Base-by-base conservation (phyloP, 2,329 filamentous ascomycete genomes). In the Sporothrix phasma region DNA sequence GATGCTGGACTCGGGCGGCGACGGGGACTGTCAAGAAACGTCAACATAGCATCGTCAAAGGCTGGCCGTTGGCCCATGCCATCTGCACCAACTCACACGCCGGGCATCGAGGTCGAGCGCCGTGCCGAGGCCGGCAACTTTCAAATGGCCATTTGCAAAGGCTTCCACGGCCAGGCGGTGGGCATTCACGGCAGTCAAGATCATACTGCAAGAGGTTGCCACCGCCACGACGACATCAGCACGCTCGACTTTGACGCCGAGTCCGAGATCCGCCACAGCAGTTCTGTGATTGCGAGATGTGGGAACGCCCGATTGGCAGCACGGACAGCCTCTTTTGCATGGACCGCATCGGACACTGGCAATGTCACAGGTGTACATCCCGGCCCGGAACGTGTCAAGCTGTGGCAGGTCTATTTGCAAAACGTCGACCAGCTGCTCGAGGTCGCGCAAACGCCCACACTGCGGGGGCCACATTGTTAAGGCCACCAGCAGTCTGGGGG, bases 341-440 rank as follows among this genome's bases (percentile, higher is more conserved):
- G 81, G 81, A 34, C 74, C 77, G 1, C 74, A 70, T 3, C 72
- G 73, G 19, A 69, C 72, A 24, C 65, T 67, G 2, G 68, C n/a
- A 74, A 81, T 66, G 70, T 86, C 1, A 75, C 77, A 3, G 72
- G 75, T 1, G 68, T 85, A 0, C 86, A 88, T 31, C 79, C 80
- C 0, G 69, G 75, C 0, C 74, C 75, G n/a, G n/a, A n/a, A n/a
- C n/a, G n/a, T 0, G 73, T 75, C 1, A 74, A 79, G 0, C 72
- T 83, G 0, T 87, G 84, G 83, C 82, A 86, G 69, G 72, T 79
- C 0, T 87, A 82, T 66, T 72, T 86, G 0, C 78, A 84, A 31
- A 84, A 84, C 46, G 78, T 86, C 60, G 77, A 86, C 66, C 83
- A 84, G 0, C 67, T 87, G 2, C 72, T 85, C n/a, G 85, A 84